Conservation (phyloP, 495 filamentous ascomycete species). For the Stereocaulon alpinum region DNA sequence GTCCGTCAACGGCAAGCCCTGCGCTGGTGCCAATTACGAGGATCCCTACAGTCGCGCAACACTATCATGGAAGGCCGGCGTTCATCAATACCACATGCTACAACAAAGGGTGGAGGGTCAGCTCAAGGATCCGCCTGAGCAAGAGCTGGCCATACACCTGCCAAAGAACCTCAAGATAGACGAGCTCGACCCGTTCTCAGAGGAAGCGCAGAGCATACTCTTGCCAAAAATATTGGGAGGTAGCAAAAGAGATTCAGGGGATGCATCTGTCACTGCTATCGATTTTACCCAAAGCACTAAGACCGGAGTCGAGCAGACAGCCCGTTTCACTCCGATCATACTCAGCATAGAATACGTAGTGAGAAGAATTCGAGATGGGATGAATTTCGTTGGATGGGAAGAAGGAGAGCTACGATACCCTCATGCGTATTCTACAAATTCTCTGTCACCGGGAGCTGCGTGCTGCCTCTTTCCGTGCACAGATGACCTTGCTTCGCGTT, state of each 20-base stretch:
- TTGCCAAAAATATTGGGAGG: slow-evolving; percentile 17
- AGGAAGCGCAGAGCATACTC: slow-evolving; percentile 38
- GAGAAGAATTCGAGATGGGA: slow-evolving; percentile 64
- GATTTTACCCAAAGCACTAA: slow-evolving; percentile 25
- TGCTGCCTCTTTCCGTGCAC: slow-evolving; percentile 86
- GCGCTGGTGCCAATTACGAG: slow-evolving; percentile 44
- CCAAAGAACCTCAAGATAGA: slow-evolving; percentile 60
- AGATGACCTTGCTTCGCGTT: slow-evolving; percentile 68
- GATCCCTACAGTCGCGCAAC: slow-evolving; percentile 62
- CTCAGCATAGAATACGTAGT: slow-evolving; percentile 65
- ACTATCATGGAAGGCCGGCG: slow-evolving; percentile 51
- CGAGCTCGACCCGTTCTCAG: slow-evolving; percentile 47
- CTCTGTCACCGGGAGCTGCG: slow-evolving; percentile 61
- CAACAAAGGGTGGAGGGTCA: slow-evolving; percentile 53
- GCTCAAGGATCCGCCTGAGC: slow-evolving; percentile 46
- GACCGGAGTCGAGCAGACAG: slow-evolving; percentile 28
- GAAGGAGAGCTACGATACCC: slow-evolving; percentile 72
- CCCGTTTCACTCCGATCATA: slow-evolving; percentile 46
- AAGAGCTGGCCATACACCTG: slow-evolving; percentile 51
- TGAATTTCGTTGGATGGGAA: slow-evolving; percentile 82
- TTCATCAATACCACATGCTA: slow-evolving; percentile 70
- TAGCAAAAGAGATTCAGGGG: slow-evolving; percentile 23
- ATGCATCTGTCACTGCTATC: slow-evolving; percentile 21
- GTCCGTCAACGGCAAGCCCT: slow-evolving; percentile 57
- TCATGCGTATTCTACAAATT: slow-evolving; percentile 81